Evolutionary conservation across 2,329 filamentous ascomycete species (phyloP), one percentile per base, ranked within the genome.

Genomic region (Colletotrichum salicis): DNA sequence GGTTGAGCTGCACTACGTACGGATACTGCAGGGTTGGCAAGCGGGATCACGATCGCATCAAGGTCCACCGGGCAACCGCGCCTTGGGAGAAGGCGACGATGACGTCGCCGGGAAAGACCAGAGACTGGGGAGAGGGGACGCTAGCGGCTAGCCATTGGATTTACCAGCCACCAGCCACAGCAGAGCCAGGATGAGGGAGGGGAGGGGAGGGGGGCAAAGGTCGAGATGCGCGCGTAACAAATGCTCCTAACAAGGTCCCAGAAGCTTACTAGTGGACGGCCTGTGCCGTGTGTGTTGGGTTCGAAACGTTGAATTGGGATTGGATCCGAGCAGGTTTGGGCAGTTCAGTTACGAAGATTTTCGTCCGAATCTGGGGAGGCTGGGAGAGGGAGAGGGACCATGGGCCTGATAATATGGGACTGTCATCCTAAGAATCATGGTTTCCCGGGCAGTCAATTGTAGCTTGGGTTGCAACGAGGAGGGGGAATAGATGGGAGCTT

Each of bases 241-340:
- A 41, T 41, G 37, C 37, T 6, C 37, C 37, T 15, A 41, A 19
- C 37, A 13, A 27, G 15, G 64, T 29, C 51, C 51, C 51, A 63
- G 22, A 51, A 68, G 58, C 51, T 29, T 57, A 55, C 33, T 51
- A 51, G 67, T 45, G 58, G 52, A 37, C 69, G 64, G 69, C 52
- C 51, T 68, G n/a, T 57, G 51, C 68, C 68, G 64, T 59, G 58
- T 55, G 41, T 48, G 41, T 48, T 68, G 22, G 52, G 67, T 52
- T 54, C 29, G 27, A 29, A 35, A 22, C 22, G 27, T 55, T 27
- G 65, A 15, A 48, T 15, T 54, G 22, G 41, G 51, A 27, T 27
- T 24, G 51, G 48, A 52, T 41, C n/a, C 11, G n/a, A 13, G 51
- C 51, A 6, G 22, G 51, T 24, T 54, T 27, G 51, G 8, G 22